These are phyloP conservation scores for Taphrina communis DNA, from an alignment of 1,139 yeast species.

Conservation along the genomic window DNA sequence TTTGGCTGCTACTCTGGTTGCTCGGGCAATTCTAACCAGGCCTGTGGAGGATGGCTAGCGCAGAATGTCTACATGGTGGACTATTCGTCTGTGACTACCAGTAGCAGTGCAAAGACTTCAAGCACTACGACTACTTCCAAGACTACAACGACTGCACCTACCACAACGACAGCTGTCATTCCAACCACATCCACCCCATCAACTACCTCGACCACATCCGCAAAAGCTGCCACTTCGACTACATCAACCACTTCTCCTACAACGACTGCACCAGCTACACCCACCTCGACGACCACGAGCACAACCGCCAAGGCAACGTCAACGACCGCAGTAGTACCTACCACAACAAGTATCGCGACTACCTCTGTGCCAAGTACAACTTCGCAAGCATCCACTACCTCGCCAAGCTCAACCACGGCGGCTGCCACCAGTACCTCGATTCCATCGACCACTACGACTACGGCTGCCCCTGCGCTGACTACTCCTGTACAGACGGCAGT, in stretches of 20 bases:
- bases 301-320: background rate
- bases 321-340: background rate
- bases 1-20: background rate
- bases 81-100: slow-evolving; percentile 7
- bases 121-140: background rate
- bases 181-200: background rate
- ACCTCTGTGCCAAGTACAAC: background rate
- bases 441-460: background rate
- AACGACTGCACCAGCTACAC: background rate
- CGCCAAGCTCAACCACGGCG: background rate
- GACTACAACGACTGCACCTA: background rate
- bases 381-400: background rate
- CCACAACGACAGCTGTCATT: background rate
- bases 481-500: slow-evolving; percentile 5
- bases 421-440: background rate
- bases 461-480: background rate
- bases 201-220: slow-evolving; percentile 1
- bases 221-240: background rate
- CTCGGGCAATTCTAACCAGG: background rate
- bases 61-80: slow-evolving; percentile 2
- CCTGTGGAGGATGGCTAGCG: background rate
- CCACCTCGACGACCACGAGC: background rate
- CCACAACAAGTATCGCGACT: background rate
- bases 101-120: background rate
- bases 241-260: background rate